Base-by-base conservation (phyloP, 176 grass and related monocot species). In the Pontederia paniculata region DNA sequence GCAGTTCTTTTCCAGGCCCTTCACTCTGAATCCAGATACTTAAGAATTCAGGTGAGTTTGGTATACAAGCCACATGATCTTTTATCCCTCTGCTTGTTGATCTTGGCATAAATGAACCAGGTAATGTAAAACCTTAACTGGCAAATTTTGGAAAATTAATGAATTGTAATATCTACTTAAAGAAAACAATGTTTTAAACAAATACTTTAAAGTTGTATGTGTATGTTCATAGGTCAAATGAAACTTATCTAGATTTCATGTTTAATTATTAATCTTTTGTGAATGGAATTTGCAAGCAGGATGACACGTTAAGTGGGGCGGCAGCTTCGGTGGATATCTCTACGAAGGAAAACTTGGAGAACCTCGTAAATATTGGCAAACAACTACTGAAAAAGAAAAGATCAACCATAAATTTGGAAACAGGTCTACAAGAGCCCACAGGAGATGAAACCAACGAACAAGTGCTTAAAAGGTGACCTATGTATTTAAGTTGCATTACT, bases 231-330 rank as follows among this genome's bases (percentile, higher is more conserved):
- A n/a, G n/a, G n/a, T n/a, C n/a, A n/a, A n/a, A n/a, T n/a, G n/a
- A n/a, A n/a, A n/a, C n/a, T n/a, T n/a, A n/a, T n/a, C n/a, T n/a
- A n/a, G n/a, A n/a, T n/a, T n/a, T n/a, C n/a, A n/a, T n/a, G n/a
- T n/a, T n/a, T 48, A 0, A 48, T 12, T 14, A 54, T 19, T 20
- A 1, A 19, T 13, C 10, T 10, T 9, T n/a, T n/a, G n/a, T n/a
- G n/a, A n/a, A n/a, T n/a, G n/a, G n/a, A n/a, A n/a, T n/a, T n/a
- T 9, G 6, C 9, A 56, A 31, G 4, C 54, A 56, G 55, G 23
- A 57, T 57, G 55, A 57, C 16, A 57, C 21, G 9, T 57, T 57
- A n/a, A n/a, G n/a, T n/a, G n/a, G n/a, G n/a, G n/a, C n/a, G n/a
- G n/a, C n/a, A n/a, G n/a, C n/a, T n/a, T n/a, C n/a, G n/a, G n/a